phyloP scores from a whole-genome alignment of 2,329 filamentous ascomycete species.

The Fusarium musae region DNA sequence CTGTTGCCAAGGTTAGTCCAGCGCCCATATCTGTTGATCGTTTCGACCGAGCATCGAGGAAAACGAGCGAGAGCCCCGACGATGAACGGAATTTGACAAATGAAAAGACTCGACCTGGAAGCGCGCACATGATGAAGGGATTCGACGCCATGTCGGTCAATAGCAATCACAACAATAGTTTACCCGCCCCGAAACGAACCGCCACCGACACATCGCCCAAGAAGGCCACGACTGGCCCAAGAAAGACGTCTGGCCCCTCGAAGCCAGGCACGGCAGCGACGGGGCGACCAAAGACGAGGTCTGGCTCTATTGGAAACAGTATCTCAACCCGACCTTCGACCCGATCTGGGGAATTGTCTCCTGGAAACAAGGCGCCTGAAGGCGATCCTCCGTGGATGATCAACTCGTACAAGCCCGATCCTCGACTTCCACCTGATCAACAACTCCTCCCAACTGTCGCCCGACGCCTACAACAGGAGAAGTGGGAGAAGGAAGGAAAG shows the following conservation, averaged over 20 bases:
- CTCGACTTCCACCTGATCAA: slow-evolving; percentile 91
- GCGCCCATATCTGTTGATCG: slow-evolving; percentile 77
- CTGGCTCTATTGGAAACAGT: slow-evolving; percentile 60
- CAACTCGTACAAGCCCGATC: slow-evolving; percentile 94
- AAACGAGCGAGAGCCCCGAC: slow-evolving; percentile 64
- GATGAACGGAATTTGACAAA: slow-evolving; percentile 67
- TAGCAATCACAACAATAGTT: slow-evolving; percentile 22
- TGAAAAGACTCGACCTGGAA: slow-evolving; percentile 74
- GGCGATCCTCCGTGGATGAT: slow-evolving; percentile 97
- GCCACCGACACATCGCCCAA: slow-evolving; percentile 65
- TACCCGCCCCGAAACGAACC: slow-evolving; percentile 54
- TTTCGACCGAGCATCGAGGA: slow-evolving; percentile 79
- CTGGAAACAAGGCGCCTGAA: slow-evolving; percentile 76
- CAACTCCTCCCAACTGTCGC: slow-evolving; percentile 96
- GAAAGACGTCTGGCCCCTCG: slow-evolving; percentile 58
- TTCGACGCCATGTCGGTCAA: slow-evolving; percentile 36
- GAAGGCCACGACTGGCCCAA: slow-evolving; percentile 54
- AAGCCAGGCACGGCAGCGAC: slow-evolving; percentile 53
- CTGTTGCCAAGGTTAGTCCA: slow-evolving; percentile 82
- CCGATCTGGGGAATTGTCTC: slow-evolving; percentile 66
- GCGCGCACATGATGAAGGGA: slow-evolving; percentile 68
- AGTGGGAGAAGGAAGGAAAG: slow-evolving; percentile 93
- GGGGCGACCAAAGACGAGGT: slow-evolving; percentile 71
- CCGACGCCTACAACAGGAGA: slow-evolving; percentile 88
- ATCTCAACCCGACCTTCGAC: slow-evolving; percentile 69